Evolutionary conservation across 2,329 filamentous ascomycete genomes (phyloP), one percentile per base, ranked within the genome.

Genomic region (Fusarium haematococcum): DNA sequence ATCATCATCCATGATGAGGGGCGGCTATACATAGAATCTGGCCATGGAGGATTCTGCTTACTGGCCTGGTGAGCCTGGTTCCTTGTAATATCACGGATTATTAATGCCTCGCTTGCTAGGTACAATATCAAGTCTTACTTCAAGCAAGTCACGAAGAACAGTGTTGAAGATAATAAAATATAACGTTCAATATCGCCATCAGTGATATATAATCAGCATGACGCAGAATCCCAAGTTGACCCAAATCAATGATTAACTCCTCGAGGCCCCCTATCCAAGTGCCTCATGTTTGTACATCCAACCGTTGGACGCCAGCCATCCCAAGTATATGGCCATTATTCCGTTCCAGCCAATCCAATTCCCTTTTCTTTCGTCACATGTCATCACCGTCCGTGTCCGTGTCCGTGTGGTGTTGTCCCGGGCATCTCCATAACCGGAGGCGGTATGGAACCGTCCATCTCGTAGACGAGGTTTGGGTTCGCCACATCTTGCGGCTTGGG

Each of bases 381-480:
- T 32, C 48, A 52, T 52, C 41, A 33, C 9, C n/a, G 41, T 27
- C 39, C 39, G 6, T 56, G 48, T 52, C 39, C 20, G 8, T 14
- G 57, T n/a, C 39, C 39, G 9, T 56, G 58, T 13, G 73, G 73
- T 2, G 63, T 65, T 25, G 63, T 60, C 2, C 66, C 69, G 8
- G 60, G 64, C 72, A 73, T 67, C 62, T 79, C 78, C 4, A 70
- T 54, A 18, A 69, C 35, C n/a, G 54, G 56, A 3, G 58, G 35
- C 0, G 63, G 56, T 4, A 52, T 30, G 48, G 70, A 70, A 0
- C 76, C 73, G 5, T 80, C 78, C 78, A 80, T 79, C 70, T 80
- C 78, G 5, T 69, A 75, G 9, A 75, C 56, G 20, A 61, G 43
- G 11, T 39, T 63, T 3, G 59, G 72, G 4, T 39, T 52, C n/a